phyloP scores from a whole-genome alignment of 768 basidiomycete genomes.

The Mycena rosella region DNA sequence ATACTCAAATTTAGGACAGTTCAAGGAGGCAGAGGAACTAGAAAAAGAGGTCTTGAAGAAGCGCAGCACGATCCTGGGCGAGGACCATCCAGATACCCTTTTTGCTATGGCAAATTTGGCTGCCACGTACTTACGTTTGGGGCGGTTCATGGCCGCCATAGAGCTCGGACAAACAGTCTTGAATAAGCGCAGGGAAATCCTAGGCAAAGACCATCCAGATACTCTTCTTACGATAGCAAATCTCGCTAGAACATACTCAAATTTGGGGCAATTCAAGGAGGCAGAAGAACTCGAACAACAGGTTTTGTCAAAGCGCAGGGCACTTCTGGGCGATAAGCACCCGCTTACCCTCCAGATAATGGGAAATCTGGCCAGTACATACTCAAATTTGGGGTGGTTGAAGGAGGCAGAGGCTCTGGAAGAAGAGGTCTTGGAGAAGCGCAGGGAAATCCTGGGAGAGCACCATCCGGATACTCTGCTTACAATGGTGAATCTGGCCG shows the following conservation, averaged over 20 bases:
- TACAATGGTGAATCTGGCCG: background rate
- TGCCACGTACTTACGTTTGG: background rate
- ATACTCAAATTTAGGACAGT: background rate
- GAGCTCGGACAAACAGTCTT: too few relatives aligned
- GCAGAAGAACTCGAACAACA: too few relatives aligned
- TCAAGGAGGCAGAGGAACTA: background rate
- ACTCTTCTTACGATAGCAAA: too few relatives aligned
- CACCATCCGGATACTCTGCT: background rate
- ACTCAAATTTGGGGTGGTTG: background rate
- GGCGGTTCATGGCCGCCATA: too few relatives aligned
- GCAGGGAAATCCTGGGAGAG: background rate
- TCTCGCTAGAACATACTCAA: too few relatives aligned
- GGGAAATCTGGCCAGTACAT: background rate
- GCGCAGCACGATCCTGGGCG: background rate
- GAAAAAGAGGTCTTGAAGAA: background rate
- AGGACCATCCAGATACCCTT: background rate
- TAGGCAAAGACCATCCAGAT: too few relatives aligned
- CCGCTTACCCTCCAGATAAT: background rate
- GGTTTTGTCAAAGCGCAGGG: background rate
- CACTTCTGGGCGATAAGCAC: background rate
- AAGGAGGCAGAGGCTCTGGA: background rate
- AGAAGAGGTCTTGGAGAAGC: background rate
- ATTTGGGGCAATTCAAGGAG: background rate
- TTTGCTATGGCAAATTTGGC: background rate
- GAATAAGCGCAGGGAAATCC: too few relatives aligned